Evolutionary conservation across 352 stramenopile genomes (phyloP), one percentile per base, ranked within the genome.

Genomic region (Globisporangium irregulare): DNA sequence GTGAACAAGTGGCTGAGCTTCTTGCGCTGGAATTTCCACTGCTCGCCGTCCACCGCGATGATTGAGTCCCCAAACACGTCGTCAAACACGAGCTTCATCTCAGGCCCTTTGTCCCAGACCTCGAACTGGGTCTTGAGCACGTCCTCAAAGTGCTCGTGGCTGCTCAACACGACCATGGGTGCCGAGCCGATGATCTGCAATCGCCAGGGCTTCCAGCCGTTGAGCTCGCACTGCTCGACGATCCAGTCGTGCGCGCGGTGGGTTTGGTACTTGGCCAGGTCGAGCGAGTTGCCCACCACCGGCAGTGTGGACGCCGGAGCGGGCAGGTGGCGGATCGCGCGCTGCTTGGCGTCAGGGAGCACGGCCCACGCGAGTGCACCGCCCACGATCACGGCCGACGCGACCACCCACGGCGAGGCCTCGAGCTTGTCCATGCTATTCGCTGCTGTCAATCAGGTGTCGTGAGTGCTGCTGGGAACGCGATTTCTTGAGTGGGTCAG

Each of bases 1-100:
- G 81, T 91, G 36, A 95, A 93, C 3, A 97, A 86, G 32, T 95
- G 90, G 55, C 83, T 93, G 64, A 89, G 79, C 50, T 75, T 85
- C 68, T 93, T 92, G 56, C 86, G 75, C 66, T 93, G 86, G 20
- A 71, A 27, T 3, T 67, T 46, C 84, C 86, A 93, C 24, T 68
- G 59, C 20, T 76, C 51, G 6, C 81, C 80, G 54, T 92, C 83
- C 15, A 75, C 68, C 9, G 72, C 74, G 59, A 87, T 77, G 66
- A 93, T 90, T 53, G 80, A 81, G 27, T 79, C 72, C 24, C 86
- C 84, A 2, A 86, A 66, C 29, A 90, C 54, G 65, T 89, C 76
- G 1, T 62, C 51, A 22, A 91, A 78, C 29, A 81, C 78, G n/a
- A 43, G 32, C 48, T 73, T 71, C 64, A 87, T 80, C 22, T 65